Conservation (phyloP, 2,329 filamentous ascomycete genomes). For the Ustulina deusta region DNA sequence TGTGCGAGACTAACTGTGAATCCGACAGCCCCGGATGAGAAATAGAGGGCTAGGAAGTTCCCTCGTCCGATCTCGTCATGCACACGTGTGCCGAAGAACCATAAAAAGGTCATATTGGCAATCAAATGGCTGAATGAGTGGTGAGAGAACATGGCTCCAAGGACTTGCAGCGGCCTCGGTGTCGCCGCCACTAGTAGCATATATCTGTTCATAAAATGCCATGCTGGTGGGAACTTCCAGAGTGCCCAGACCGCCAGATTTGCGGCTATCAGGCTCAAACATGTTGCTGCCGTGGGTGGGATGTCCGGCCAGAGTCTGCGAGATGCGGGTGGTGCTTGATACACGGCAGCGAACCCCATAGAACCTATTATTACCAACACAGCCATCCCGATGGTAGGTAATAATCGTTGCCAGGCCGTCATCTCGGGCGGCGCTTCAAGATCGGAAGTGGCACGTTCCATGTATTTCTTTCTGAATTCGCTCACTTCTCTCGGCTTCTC, state of each 20-base stretch:
- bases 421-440: conserved; percentile 66
- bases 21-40: conserved; percentile 68
- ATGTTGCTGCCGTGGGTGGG: conserved; percentile 72
- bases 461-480: conserved; percentile 56
- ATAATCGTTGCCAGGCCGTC: conserved; percentile 64
- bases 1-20: conserved; percentile 68
- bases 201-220: conserved; percentile 75
- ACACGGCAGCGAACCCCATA: conserved; percentile 60
- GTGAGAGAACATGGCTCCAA: conserved; percentile 78
- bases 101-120: conserved; percentile 74
- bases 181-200: conserved; percentile 74
- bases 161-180: conserved; percentile 69
- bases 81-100: conserved; percentile 73
- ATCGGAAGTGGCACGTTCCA: conserved; percentile 61
- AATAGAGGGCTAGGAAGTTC: conserved; percentile 75
- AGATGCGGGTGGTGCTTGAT: conserved; percentile 62
- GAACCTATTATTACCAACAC: conserved; percentile 59
- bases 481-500: conserved; percentile 54
- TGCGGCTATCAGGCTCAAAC: conserved; percentile 69
- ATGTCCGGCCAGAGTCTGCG: conserved; percentile 69
- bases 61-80: conserved; percentile 78
- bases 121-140: conserved; percentile 69
- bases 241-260: conserved; percentile 68
- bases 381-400: conserved; percentile 65
- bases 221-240: conserved; percentile 75